phyloP scores from a whole-genome alignment of 805 yeast genomes.

The Ogataea pini region DNA sequence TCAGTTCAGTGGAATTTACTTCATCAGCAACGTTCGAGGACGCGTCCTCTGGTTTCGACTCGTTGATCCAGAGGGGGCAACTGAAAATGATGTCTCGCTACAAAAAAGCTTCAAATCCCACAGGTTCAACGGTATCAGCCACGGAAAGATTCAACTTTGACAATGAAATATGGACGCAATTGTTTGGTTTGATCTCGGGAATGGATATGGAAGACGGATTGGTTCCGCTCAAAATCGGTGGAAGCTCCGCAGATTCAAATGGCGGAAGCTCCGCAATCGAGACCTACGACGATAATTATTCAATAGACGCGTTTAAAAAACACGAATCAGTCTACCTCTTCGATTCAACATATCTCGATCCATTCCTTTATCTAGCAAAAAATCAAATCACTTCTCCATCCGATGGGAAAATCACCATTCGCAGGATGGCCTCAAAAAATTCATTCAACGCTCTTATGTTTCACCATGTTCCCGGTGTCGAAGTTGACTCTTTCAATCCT shows the following conservation, averaged over 20 bases:
- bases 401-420: not conserved
- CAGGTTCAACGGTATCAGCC: not conserved
- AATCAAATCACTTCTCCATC: not conserved
- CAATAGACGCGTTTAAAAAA: constrained; percentile 18
- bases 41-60: not conserved
- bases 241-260: not conserved
- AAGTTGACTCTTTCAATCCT: constrained; percentile 2
- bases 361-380: constrained; percentile 4
- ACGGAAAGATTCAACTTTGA: constrained; percentile 5
- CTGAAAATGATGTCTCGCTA: not conserved
- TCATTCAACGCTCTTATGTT: constrained; percentile 10
- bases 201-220: not conserved
- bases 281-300: constrained; percentile 10
- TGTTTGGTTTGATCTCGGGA: constrained; percentile 15
- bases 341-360: constrained; percentile 18
- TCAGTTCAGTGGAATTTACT: not conserved
- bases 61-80: not conserved
- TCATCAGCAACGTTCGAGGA: not conserved
- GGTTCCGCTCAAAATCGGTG: constrained; percentile 1
- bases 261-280: not conserved
- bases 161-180: constrained; percentile 15
- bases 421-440: constrained; percentile 5
- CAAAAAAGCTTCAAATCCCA: not conserved
- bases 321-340: constrained; percentile 12
- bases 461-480: constrained; percentile 2